Evolutionary conservation across 371 early-diverging fungal species (phyloP), one percentile per base, ranked within the genome.

Genomic region (Mucor lusitanicus): DNA sequence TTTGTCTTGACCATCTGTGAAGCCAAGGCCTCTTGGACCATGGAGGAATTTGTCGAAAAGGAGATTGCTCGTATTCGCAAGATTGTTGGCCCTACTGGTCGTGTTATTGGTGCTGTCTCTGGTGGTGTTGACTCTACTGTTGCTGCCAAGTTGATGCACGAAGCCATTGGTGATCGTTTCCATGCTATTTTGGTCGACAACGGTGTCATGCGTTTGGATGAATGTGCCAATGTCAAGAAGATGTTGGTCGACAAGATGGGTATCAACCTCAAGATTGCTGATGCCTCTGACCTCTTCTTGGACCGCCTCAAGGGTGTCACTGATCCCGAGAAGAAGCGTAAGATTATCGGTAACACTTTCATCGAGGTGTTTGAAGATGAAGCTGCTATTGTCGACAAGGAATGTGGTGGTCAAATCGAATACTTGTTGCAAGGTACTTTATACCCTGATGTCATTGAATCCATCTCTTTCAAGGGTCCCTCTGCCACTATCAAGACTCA

Each of bases 381-480:
- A 78, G 95, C 97, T 70, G 88, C 90, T 65, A 84, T 86, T 68
- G 91, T 98, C 67, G 96, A 97, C 70, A 86, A 89, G 61, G 83
- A 90, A 53, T 85, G 84, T 68, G 88, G 83, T 69, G 82, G 88
- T 44, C 85, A 92, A 63, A 90, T 97, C 65, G 95, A 97, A 80
- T 98, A 90, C 78, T 85, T 98, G 73, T 84, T 98, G 65, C 98
- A 97, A 84, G 99, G 99, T 64, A 98, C 99, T 17, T 86, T 98
- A 60, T 98, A 97, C 80, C 99, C 99, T 57, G 99, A 98, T 84
- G 99, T 98, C 60, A 98, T 98, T 72, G 99, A 98, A 86, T 91
- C 92, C 64, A 94, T 98, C 72, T 95, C 96, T 25, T 98, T 97
- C 93, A 98, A 98, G 92, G 99, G 99, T 9, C 99, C 99, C 48